Percentiles rank a stretch among this genome's conserved stretches.
These are phyloP conservation scores for Lathyrus sativus DNA, from an alignment of 306 rosid genomes.

Conservation along the genomic window DNA sequence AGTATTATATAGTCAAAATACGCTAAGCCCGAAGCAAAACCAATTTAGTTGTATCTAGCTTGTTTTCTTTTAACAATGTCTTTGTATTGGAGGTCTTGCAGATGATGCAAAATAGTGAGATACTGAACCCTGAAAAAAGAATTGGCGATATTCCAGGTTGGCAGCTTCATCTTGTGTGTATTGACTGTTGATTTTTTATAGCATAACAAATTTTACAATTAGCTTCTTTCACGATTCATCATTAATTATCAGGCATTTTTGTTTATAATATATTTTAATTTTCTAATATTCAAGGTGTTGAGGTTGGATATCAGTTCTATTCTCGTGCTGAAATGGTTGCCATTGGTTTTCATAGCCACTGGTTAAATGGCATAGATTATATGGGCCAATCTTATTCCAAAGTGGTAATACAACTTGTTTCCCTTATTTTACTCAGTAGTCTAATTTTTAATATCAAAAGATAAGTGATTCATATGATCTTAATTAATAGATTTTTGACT, in stretches of 20 bases:
- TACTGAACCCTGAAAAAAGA: constrained; percentile 58
- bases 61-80: constrained; percentile 19
- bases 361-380: constrained; percentile 94
- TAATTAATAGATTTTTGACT: background rate
- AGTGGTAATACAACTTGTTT: constrained; percentile 55
- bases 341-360: constrained; percentile 93
- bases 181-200: background rate
- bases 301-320: constrained; percentile 89
- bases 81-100: constrained; percentile 45
- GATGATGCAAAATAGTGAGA: constrained; percentile 67
- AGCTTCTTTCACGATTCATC: background rate
- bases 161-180: constrained; percentile 39
- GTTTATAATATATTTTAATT: constrained; percentile 26
- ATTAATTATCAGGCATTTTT: background rate
- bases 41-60: background rate
- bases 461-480: constrained; percentile 2
- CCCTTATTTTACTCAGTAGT: background rate
- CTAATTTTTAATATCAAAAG: background rate
- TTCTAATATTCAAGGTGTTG: constrained; percentile 64
- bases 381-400: constrained; percentile 68
- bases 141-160: constrained; percentile 84
- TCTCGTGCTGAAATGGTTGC: constrained; percentile 98
- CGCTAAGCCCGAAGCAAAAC: background rate
- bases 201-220: background rate
- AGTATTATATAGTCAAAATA: background rate